Base-by-base conservation (phyloP, 176 grass and related monocot genomes). In the Musa itinerans region DNA sequence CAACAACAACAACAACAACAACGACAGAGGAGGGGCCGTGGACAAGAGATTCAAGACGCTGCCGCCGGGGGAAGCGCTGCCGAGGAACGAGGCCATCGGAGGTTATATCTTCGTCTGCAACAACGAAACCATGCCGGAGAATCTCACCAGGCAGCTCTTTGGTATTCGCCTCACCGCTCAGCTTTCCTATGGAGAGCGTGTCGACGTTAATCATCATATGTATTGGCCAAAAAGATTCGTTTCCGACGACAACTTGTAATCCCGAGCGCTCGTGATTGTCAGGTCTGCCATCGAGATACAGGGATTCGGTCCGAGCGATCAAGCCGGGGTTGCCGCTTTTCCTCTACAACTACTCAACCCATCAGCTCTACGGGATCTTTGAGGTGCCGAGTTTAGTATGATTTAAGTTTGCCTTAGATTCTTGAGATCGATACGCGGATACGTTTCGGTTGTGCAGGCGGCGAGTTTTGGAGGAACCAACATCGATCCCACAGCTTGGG, bases 81-180 rank as follows among this genome's bases (percentile, higher is more conserved):
- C 95, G 0, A 25, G 88, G 75, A 80, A 85, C 73, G 86, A 94
- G 82, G 86, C 88, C 10, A 83, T 99, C 64, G 95, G 95, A 6
- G 95, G 95, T 1, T 99, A 99, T 68, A 99, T 99, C 78, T 99
- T 99, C 64, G 95, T 99, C 80, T 99, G 95, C 76, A 99, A 99
- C 83, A 99, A 99, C 80, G 95, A 99, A 73, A 99, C 95, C 80
- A 94, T 99, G 95, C 88, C 93, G 73, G 95, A 99, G 81, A 94
- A 99, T 80, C 95, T 99, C 81, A 76, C 78, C 54, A 84, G 95
- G 62, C 82, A 99, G 80, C 95, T 99, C 54, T 99, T 99, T 81
- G 95, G 95, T 99, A 86, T 15, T 74, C 13, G 19, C 50, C 25
- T 11, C 2, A 53, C 0, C 49, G 55, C 57, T 50, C 19, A 8